A percentile compares a stretch with the other conserved stretches of the same genome.
Conservation (phyloP, 2,329 filamentous ascomycete genomes). For the Penicillium sp. region DNA sequence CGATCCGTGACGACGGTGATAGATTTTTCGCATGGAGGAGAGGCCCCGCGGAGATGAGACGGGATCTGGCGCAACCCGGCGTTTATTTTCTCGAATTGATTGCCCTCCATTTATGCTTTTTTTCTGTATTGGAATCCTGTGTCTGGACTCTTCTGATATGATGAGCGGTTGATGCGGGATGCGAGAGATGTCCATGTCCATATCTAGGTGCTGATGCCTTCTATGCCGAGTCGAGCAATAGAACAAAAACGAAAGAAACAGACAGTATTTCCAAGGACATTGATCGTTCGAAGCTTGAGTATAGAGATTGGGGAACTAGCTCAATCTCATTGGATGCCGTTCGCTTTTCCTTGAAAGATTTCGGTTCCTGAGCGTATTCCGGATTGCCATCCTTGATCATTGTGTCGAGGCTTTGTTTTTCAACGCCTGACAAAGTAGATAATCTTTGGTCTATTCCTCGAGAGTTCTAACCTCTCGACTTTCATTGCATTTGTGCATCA, state of each 20-base stretch:
- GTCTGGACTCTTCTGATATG: conserved; percentile 17
- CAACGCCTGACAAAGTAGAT: too few relatives aligned
- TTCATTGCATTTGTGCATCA: background rate
- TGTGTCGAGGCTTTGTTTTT: too few relatives aligned
- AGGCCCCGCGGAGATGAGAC: conserved; percentile 29
- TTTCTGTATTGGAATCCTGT: conserved; percentile 23
- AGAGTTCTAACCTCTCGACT: too few relatives aligned
- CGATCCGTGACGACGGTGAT: conserved; percentile 28
- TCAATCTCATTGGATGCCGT: too few relatives aligned
- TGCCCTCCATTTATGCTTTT: conserved; percentile 21
- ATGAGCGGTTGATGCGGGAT: conserved; percentile 17
- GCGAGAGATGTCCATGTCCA: conserved; percentile 21
- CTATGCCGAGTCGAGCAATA: conserved; percentile 10
- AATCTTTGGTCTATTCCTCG: too few relatives aligned
- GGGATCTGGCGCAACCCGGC: conserved; percentile 30
- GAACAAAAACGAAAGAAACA: conserved; percentile 2
- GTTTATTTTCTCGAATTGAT: conserved; percentile 22
- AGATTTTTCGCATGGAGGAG: conserved; percentile 30
- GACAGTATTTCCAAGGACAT: background rate
- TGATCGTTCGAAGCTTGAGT: too few relatives aligned
- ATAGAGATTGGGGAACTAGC: too few relatives aligned
- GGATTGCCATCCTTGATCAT: too few relatives aligned
- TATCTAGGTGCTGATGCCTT: conserved; percentile 11
- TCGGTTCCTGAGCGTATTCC: too few relatives aligned
- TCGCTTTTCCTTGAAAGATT: too few relatives aligned